These are phyloP conservation scores for Ceratocystis colombiana DNA, from an alignment of 2,329 filamentous ascomycete genomes.

Conservation along the genomic window DNA sequence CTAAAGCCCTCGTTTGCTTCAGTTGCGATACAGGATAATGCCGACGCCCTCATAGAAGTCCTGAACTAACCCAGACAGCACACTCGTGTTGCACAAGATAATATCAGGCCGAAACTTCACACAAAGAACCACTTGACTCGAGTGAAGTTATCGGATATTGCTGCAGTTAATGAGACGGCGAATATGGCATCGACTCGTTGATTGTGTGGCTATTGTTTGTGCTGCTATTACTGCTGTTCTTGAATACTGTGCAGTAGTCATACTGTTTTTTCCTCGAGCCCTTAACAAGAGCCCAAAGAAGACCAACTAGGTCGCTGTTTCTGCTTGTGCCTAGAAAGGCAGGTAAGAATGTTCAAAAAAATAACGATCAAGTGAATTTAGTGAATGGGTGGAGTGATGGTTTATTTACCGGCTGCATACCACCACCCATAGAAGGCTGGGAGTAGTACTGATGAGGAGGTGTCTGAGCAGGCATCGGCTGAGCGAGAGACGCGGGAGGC, in stretches of 20 bases:
- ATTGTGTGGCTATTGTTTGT: neutral
- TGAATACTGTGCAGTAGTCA: neutral
- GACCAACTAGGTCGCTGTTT: conserved; percentile 1
- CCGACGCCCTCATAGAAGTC: neutral
- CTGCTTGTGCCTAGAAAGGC: neutral
- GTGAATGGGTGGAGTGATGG: conserved; percentile 5
- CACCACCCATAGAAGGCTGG: conserved; percentile 23
- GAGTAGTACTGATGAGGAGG: conserved; percentile 45
- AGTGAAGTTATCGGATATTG: neutral
- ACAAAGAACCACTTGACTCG: neutral
- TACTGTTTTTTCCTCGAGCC: neutral
- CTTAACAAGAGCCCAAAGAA: neutral
- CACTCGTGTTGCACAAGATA: conserved; percentile 1
- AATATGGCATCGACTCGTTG: neutral
- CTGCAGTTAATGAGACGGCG: neutral
- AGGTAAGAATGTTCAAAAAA: neutral
- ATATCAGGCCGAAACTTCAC: neutral
- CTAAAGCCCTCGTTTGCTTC: neutral
- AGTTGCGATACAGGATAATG: neutral
- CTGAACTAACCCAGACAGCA: neutral
- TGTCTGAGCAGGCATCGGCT: conserved; percentile 52
- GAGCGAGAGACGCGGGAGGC: conserved; percentile 46
- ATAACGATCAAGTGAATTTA: neutral
- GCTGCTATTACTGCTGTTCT: neutral
- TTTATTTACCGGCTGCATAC: conserved; percentile 26